phyloP scores from a whole-genome alignment of 2,329 filamentous ascomycete species.

The Pestalotiopsis fici region DNA sequence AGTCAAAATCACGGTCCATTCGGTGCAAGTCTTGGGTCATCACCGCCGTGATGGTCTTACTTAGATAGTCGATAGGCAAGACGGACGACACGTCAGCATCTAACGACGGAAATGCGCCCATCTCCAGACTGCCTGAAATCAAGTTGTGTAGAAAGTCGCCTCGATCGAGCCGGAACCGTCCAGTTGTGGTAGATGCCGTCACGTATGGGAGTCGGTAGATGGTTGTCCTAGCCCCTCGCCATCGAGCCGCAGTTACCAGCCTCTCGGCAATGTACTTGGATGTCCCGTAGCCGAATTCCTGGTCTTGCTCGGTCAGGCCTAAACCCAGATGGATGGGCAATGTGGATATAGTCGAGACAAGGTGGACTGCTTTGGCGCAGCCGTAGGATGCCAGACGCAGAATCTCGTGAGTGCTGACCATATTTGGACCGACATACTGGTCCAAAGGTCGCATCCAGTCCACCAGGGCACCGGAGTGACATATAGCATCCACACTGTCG shows the following conservation, averaged over 20 bases:
- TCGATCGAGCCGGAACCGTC: constrained; percentile 27
- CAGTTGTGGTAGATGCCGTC: constrained; percentile 23
- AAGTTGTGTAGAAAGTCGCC: constrained; percentile 30
- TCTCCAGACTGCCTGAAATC: constrained; percentile 24
- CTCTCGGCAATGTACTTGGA: constrained; percentile 27
- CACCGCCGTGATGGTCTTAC: constrained; percentile 22
- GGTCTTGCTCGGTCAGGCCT: constrained; percentile 21
- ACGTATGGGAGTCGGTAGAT: constrained; percentile 28
- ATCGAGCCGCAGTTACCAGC: constrained; percentile 25
- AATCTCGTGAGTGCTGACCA: constrained; percentile 29
- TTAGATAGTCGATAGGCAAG: constrained; percentile 28
- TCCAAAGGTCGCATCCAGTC: constrained; percentile 30
- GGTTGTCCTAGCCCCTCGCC: constrained; percentile 24
- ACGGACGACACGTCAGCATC: constrained; percentile 24
- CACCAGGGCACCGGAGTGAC: constrained; percentile 27
- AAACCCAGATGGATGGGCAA: constrained; percentile 26
- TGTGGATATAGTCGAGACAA: constrained; percentile 28
- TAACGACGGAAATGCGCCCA: constrained; percentile 26
- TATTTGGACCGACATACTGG: constrained; percentile 29
- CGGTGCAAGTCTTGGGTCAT: constrained; percentile 21
- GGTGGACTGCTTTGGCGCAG: constrained; percentile 24
- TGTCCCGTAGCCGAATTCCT: constrained; percentile 28
- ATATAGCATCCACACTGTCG: constrained; percentile 23
- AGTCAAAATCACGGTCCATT: constrained; percentile 27
- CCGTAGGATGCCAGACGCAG: constrained; percentile 27